A percentile compares a stretch with the other conserved stretches of the same genome.
Evolutionary conservation across 352 stramenopile genomes (phyloP).

Genomic region (Phytophthora parvispora): DNA sequence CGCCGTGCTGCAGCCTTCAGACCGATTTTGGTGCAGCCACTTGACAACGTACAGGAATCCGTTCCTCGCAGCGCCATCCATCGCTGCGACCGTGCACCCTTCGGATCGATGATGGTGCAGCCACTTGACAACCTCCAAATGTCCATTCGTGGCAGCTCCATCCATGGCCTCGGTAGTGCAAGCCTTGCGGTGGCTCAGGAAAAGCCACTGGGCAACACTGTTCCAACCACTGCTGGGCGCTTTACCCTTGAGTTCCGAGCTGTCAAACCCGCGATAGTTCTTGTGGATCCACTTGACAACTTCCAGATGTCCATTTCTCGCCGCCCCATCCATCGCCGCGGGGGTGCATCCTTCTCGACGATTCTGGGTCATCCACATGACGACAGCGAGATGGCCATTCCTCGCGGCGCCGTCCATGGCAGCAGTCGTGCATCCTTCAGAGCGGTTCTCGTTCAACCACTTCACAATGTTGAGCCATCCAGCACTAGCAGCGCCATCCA

Average conservation of each 20-base stretch:
- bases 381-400: conserved; percentile 5
- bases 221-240: no score
- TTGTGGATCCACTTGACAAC: no score
- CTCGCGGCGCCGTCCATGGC: conserved; percentile 9
- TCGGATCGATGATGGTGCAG: conserved; percentile 14
- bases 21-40: conserved; percentile 14
- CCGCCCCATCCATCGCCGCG: conserved; percentile 17
- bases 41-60: conserved; percentile 4
- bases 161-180: no score
- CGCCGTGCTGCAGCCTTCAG: conserved; percentile 7
- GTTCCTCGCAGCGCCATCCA: conserved; percentile 7
- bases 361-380: conserved; percentile 16
- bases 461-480: not conserved
- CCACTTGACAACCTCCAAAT: not conserved
- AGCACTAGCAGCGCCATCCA: conserved; percentile 10
- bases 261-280: no score
- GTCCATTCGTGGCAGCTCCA: not conserved
- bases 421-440: conserved; percentile 10
- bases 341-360: conserved; percentile 20
- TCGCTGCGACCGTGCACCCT: conserved; percentile 10
- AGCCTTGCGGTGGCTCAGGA: no score
- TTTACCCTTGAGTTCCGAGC: no score
- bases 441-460: conserved; percentile 11
- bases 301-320: no score
- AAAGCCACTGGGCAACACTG: no score